These are phyloP conservation scores for Geosmithia flava DNA, from an alignment of 2,329 filamentous ascomycete species.

Conservation along the genomic window DNA sequence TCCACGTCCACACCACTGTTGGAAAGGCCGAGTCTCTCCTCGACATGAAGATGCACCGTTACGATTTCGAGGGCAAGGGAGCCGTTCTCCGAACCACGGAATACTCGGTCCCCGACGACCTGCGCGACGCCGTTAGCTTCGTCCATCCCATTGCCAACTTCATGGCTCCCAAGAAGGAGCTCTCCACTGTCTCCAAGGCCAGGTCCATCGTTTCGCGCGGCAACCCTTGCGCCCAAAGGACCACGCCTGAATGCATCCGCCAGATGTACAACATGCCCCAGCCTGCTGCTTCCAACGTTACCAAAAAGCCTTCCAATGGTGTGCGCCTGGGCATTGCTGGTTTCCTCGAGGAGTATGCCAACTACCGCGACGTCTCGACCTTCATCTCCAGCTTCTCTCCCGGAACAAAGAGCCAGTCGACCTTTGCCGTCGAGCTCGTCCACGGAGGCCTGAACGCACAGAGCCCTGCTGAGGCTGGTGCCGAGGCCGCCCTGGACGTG, in stretches of 20 bases:
- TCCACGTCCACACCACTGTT: constrained; percentile 28
- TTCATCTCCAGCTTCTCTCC: constrained; percentile 25
- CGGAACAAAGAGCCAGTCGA: constrained; percentile 21
- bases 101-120: constrained; percentile 28
- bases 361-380: constrained; percentile 24
- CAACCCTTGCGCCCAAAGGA: constrained; percentile 15
- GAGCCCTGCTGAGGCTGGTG: constrained; percentile 19
- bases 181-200: constrained; percentile 4
- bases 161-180: constrained; percentile 25
- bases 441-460: constrained; percentile 33
- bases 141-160: constrained; percentile 37
- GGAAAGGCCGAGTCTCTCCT: constrained; percentile 25
- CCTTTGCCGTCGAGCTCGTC: constrained; percentile 25
- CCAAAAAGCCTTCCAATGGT: neutral
- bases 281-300: constrained; percentile 9
- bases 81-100: constrained; percentile 28
- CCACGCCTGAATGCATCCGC: constrained; percentile 26
- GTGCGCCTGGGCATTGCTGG: neutral
- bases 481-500: constrained; percentile 34
- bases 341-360: constrained; percentile 22
- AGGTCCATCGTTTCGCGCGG: neutral
- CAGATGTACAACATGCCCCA: constrained; percentile 33
- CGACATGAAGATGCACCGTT: constrained; percentile 24
- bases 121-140: constrained; percentile 28
- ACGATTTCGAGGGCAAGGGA: constrained; percentile 22